Base-by-base conservation (phyloP, 2,329 filamentous ascomycete genomes). In the Ophiocordyceps camponoti-floridani region DNA sequence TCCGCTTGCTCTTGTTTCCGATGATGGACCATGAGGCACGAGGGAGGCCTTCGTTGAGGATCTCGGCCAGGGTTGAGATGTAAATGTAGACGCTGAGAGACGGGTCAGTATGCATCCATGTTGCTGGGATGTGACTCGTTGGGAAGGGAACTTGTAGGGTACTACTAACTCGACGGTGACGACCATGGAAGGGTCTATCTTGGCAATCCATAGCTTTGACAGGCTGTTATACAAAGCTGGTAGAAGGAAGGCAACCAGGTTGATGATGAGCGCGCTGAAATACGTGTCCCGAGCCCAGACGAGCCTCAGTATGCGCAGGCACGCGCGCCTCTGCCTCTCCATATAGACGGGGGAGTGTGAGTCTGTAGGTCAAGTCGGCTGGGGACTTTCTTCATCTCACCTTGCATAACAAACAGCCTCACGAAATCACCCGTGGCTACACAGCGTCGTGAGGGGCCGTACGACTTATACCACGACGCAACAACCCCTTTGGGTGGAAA, bases 31-130 rank as follows among this genome's bases (percentile, higher is more conserved):
- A 86, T 0, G 78, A 69, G 0, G 79, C 75, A 19, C 79, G 68
- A 0, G 80, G 80, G 0, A 86, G 70, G 0, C 81, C 80, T 55
- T 86, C 81, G 50, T 85, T 85, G 14, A 86, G 58, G 0, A 83
- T 78, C 54, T 85, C 77, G 1, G 71, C 73, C 0, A 84, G 66
- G 0, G 77, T 70, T 18, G 72, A 68, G 47, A 85, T 82, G 56
- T 85, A 85, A 0, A 77, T 84, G 57, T 81, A 83, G 0, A 70
- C 63, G 10, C 46, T 50, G 31, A n/a, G 30, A 10, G 16, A 14
- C 18, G 13, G 16, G 28, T 12, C 19, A 12, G 19, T 8, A 82
- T 77, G n/a, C 28, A 46, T 73, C 69, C 14, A 3, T 75, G 73
- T 19, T 11, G 6, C 35, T 14, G 23, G 23, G 23, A 23, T 23